Percentiles rank a stretch among this genome's conserved stretches.
Evolutionary conservation across 1,284 basidiomycete genomes (phyloP).

Genomic region (Boletus sp.): DNA sequence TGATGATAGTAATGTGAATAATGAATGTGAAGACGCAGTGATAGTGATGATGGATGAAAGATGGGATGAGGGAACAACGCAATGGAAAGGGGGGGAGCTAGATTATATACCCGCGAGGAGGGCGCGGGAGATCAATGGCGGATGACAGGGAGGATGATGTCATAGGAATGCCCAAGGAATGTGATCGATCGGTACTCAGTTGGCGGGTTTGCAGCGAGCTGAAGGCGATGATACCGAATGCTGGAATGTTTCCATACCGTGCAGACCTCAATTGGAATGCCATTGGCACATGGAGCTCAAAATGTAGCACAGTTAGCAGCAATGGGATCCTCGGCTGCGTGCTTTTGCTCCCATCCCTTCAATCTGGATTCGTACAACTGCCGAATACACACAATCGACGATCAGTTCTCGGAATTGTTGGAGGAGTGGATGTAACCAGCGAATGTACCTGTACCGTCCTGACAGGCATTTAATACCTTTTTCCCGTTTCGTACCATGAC

Average conservation of each 20-base stretch:
- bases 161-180: constrained; percentile 16
- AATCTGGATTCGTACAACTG: background rate
- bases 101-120: constrained; percentile 25
- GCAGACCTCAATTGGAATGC: constrained; percentile 5
- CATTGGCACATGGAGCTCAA: background rate
- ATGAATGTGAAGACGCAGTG: constrained; percentile 25
- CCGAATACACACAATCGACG: background rate
- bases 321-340: background rate
- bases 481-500: background rate
- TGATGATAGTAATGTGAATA: constrained; percentile 29
- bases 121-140: constrained; percentile 19
- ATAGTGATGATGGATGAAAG: constrained; percentile 17
- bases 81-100: background rate
- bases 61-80: background rate
- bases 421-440: too few species aligned
- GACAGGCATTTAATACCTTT: background rate
- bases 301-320: background rate
- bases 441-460: background rate
- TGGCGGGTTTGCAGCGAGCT: background rate
- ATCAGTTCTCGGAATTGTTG: background rate
- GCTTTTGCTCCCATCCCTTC: background rate
- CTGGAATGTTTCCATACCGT: too few species aligned
- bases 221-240: background rate
- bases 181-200: background rate
- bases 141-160: constrained; percentile 22